Conservation (phyloP, 352 stramenopile species). For the Phytophthora pini region DNA sequence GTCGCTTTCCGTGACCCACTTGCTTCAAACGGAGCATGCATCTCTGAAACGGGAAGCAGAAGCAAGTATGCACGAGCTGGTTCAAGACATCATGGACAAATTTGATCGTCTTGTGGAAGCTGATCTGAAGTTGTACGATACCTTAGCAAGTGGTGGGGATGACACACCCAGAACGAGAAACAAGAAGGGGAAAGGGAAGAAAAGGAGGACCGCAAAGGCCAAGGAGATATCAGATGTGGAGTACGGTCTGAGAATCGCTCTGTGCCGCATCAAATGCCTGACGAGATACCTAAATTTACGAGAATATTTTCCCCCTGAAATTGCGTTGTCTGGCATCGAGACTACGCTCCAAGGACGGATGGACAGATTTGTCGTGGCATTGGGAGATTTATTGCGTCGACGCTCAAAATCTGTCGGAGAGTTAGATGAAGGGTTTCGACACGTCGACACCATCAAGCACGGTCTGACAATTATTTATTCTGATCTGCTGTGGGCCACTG, state of each 20-base stretch:
- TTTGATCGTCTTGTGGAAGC: slow-evolving; percentile 55
- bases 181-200: slow-evolving; percentile 34
- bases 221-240: slow-evolving; percentile 73
- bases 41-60: slow-evolving; percentile 83
- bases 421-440: slow-evolving; percentile 58
- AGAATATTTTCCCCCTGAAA: slow-evolving; percentile 57
- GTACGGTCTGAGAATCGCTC: slow-evolving; percentile 67
- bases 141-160: slow-evolving; percentile 12
- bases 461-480: slow-evolving; percentile 73
- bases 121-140: slow-evolving; percentile 51
- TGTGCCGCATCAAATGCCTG: slow-evolving; percentile 70
- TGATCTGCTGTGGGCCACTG: slow-evolving; percentile 79
- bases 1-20: slow-evolving; percentile 68
- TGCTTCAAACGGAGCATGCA: slow-evolving; percentile 76
- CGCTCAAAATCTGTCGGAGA: slow-evolving; percentile 53
- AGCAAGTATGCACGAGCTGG: slow-evolving; percentile 73
- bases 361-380: slow-evolving; percentile 35
- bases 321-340: slow-evolving; percentile 9
- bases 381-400: slow-evolving; percentile 58
- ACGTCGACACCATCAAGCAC: slow-evolving; percentile 72
- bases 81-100: slow-evolving; percentile 76
- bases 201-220: slow-evolving; percentile 41
- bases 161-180: slow-evolving; percentile 33
- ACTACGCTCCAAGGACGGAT: slow-evolving; percentile 37
- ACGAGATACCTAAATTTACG: slow-evolving; percentile 68